Evolutionary conservation across 2,329 filamentous ascomycete genomes (phyloP).

Genomic region (Acephala macrosclerotiorum): DNA sequence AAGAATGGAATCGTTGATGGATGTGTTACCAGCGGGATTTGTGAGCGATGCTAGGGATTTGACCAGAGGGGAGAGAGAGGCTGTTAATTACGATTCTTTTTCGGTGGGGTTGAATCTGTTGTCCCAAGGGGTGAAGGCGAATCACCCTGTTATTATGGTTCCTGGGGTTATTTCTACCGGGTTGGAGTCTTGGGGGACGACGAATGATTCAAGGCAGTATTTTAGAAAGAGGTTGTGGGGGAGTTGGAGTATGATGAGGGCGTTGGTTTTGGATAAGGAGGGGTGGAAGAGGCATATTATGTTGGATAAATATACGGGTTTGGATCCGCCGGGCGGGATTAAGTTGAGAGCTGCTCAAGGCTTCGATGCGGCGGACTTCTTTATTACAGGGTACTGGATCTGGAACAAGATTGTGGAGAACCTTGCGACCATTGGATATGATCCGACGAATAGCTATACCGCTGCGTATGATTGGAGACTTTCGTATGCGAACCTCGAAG

Average conservation of each 20-base stretch:
- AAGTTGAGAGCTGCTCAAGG: conserved; percentile 94
- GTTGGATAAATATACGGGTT: conserved; percentile 88
- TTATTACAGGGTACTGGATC: conserved; percentile 93
- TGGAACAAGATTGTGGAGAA: conserved; percentile 97
- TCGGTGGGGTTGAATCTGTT: conserved; percentile 85
- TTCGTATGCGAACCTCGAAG: conserved; percentile 88
- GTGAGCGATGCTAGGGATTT: conserved; percentile 87
- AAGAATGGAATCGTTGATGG: conserved; percentile 85
- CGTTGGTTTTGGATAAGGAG: conserved; percentile 90
- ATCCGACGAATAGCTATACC: conserved; percentile 78
- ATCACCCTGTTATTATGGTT: conserved; percentile 95
- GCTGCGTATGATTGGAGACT: conserved; percentile 90
- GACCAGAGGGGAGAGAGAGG: conserved; percentile 85
- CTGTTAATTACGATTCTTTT: conserved; percentile 93
- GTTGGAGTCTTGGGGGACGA: conserved; percentile 95
- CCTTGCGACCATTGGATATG: conserved; percentile 92
- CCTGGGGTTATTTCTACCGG: conserved; percentile 98
- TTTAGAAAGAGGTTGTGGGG: conserved; percentile 96
- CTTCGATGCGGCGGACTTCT: conserved; percentile 97
- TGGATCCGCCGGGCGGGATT: conserved; percentile 83
- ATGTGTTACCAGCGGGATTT: conserved; percentile 86
- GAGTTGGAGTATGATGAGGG: conserved; percentile 98
- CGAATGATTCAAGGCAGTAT: conserved; percentile 83
- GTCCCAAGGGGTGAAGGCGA: conserved; percentile 79
- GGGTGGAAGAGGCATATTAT: conserved; percentile 97